Evolutionary conservation across 768 basidiomycete species (phyloP).

Genomic region (Erythrobasidium yunnanense): DNA sequence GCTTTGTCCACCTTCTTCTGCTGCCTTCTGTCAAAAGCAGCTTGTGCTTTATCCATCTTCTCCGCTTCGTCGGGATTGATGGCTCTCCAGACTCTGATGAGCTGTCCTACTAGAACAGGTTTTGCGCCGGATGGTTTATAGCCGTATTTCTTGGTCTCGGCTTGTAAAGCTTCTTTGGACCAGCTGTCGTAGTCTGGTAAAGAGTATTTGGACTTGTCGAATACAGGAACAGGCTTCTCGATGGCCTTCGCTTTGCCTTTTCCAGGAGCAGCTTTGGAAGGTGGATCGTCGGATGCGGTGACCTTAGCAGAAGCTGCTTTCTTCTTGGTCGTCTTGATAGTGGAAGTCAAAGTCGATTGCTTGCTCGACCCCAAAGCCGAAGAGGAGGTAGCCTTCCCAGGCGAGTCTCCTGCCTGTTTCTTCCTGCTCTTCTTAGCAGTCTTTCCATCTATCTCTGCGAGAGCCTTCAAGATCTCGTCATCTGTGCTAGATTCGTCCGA

Average conservation of each 20-base stretch:
- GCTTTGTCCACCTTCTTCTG: no score
- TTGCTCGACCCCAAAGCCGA: not conserved
- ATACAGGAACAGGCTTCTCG: not conserved
- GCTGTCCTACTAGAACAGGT: constrained; percentile 4
- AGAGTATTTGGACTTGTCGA: not conserved
- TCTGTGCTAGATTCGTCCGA: no score
- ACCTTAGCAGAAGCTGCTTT: not conserved
- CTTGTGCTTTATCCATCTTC: not conserved
- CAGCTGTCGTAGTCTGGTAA: constrained; percentile 24
- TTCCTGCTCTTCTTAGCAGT: no score
- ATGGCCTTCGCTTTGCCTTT: not conserved
- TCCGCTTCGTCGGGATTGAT: constrained; percentile 2
- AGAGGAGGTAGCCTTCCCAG: no score
- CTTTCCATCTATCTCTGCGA: not conserved
- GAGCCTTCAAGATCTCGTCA: no score
- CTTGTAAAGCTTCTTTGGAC: constrained; percentile 8
- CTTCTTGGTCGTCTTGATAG: not conserved
- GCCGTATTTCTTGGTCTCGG: constrained; percentile 13
- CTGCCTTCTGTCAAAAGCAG: no score
- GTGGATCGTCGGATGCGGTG: not conserved
- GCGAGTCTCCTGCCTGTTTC: no score
- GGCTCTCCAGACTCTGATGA: constrained; percentile 8
- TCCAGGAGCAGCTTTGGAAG: not conserved
- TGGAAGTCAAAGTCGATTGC: not conserved
- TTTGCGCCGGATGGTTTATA: constrained; percentile 16